phyloP scores from a whole-genome alignment of 2,329 filamentous ascomycete genomes.

The Alternaria conjuncta region DNA sequence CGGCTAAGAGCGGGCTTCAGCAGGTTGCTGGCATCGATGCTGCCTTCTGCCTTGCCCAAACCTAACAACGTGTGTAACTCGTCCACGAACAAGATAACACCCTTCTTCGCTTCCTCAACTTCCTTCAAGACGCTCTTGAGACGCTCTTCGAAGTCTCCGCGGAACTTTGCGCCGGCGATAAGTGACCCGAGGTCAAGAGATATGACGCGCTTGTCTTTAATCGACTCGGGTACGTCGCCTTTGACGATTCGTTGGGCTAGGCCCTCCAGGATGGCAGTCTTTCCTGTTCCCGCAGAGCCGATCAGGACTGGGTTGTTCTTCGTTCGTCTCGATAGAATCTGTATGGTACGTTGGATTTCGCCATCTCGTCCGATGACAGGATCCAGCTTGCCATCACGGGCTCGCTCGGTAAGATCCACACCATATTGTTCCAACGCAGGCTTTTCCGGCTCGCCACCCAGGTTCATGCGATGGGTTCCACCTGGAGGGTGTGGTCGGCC shows the following conservation, averaged over 20 bases:
- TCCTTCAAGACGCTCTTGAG: slow-evolving; percentile 90
- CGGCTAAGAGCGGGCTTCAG: slow-evolving; percentile 92
- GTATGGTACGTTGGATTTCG: slow-evolving; percentile 93
- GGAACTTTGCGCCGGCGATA: slow-evolving; percentile 93
- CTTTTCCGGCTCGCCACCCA: slow-evolving; percentile 79
- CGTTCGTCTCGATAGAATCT: slow-evolving; percentile 87
- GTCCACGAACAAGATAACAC: slow-evolving; percentile 93
- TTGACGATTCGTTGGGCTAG: slow-evolving; percentile 87
- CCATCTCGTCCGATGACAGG: slow-evolving; percentile 92
- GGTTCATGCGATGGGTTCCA: slow-evolving; percentile 91
- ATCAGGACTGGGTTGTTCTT: slow-evolving; percentile 98
- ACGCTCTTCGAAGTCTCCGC: slow-evolving; percentile 95
- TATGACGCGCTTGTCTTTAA: slow-evolving; percentile 92
- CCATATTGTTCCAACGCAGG: slow-evolving; percentile 90
- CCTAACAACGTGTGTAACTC: slow-evolving; percentile 92
- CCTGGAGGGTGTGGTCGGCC: slow-evolving; percentile 82
- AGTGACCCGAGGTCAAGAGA: slow-evolving; percentile 87
- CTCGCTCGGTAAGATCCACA: slow-evolving; percentile 84
- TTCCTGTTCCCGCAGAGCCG: slow-evolving; percentile 87
- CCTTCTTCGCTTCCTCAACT: slow-evolving; percentile 85
- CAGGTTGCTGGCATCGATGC: slow-evolving; percentile 93
- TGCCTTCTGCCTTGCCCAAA: slow-evolving; percentile 92
- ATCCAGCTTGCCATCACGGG: slow-evolving; percentile 88
- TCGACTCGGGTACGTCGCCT: slow-evolving; percentile 92
- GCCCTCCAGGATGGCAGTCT: slow-evolving; percentile 92